These are phyloP conservation scores for Bothriochloa decipiens DNA, from an alignment of 176 grass and related monocot species.

Conservation along the genomic window DNA sequence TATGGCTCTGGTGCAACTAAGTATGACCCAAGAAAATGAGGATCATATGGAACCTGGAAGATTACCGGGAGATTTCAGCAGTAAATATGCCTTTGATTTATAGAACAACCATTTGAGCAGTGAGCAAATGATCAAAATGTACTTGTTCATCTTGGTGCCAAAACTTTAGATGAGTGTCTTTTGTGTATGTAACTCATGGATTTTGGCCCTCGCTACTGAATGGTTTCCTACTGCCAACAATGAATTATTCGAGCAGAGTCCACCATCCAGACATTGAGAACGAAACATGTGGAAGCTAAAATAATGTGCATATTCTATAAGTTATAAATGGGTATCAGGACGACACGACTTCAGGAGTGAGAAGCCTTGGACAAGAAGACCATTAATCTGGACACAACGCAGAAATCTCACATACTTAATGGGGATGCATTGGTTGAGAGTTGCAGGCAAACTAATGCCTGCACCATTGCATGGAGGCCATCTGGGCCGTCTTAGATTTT, in stretches of 20 bases:
- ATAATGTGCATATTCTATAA: neutral
- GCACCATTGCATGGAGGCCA: neutral
- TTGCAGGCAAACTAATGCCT: neutral
- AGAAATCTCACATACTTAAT: neutral
- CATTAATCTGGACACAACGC: neutral
- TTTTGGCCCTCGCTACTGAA: neutral
- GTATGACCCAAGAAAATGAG: neutral
- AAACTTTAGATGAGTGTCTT: neutral
- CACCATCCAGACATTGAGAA: neutral
- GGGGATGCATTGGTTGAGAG: neutral
- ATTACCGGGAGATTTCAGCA: neutral
- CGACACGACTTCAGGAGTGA: neutral
- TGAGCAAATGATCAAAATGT: neutral
- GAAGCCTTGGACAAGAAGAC: neutral
- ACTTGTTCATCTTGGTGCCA: slow-evolving; percentile 1
- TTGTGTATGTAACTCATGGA: neutral
- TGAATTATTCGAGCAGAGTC: neutral
- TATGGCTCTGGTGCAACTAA: slow-evolving; percentile 33
- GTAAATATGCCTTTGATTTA: neutral
- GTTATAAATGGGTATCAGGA: neutral
- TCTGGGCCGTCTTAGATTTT: neutral
- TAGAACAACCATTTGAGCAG: neutral
- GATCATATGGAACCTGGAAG: neutral
- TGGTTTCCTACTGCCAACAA: neutral
- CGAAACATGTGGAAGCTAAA: neutral